phyloP scores from a whole-genome alignment of 2,329 filamentous ascomycete species.

The Catunica adiposa region DNA sequence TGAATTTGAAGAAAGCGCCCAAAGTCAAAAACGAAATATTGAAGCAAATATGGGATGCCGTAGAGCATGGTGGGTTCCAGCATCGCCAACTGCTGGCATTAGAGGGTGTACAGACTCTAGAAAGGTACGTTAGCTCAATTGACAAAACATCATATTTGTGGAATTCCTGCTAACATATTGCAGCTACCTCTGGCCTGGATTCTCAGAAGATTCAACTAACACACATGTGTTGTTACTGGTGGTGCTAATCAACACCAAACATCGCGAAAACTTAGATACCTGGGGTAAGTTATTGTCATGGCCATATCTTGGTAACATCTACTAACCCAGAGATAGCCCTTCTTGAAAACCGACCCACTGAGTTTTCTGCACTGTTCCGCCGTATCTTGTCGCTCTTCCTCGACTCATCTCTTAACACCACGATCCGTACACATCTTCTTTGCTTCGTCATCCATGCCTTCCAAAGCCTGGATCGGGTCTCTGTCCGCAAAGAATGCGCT shows the following conservation, averaged over 20 bases:
- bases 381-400: constrained; percentile 77
- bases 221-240: constrained; percentile 79
- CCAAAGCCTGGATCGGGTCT: constrained; percentile 74
- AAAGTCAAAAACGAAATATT: constrained; percentile 72
- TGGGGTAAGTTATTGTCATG: constrained; percentile 57
- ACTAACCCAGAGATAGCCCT: constrained; percentile 33
- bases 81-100: constrained; percentile 64
- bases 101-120: constrained; percentile 79
- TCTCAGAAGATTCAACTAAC: constrained; percentile 75
- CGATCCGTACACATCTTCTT: constrained; percentile 66
- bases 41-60: constrained; percentile 77
- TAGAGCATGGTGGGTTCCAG: constrained; percentile 68
- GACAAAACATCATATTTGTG: neutral
- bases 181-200: constrained; percentile 89
- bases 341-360: constrained; percentile 59
- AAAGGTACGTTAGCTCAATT: constrained; percentile 41
- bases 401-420: constrained; percentile 47
- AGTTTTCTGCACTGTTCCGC: constrained; percentile 80
- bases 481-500: constrained; percentile 91
- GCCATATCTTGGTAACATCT: too few relatives aligned
- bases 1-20: constrained; percentile 49
- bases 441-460: constrained; percentile 84
- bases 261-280: constrained; percentile 67
- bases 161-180: constrained; percentile 17
- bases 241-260: constrained; percentile 74